Evolutionary conservation across 352 stramenopile genomes (phyloP).

Genomic region (Phytopythium ostracodes): DNA sequence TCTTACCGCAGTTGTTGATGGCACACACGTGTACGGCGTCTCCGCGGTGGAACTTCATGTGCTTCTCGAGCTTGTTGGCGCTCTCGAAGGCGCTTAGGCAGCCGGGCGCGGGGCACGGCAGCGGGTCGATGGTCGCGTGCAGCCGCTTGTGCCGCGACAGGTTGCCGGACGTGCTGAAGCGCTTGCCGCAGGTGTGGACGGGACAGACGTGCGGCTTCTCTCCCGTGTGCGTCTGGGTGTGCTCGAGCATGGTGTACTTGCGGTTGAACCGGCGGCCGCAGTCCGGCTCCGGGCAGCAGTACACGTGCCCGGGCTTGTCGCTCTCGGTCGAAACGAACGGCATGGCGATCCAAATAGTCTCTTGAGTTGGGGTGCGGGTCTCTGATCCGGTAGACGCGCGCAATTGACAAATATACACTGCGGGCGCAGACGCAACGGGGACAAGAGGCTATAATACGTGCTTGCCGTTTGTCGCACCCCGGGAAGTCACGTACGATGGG

Average conservation of each 20-base stretch:
- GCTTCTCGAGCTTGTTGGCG: conserved; percentile 23
- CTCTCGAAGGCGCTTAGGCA: conserved; percentile 18
- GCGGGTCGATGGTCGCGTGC: conserved; percentile 23
- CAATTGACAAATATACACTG: neutral
- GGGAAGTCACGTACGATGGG: neutral
- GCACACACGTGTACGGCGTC: conserved; percentile 28
- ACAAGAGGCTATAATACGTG: too few relatives aligned
- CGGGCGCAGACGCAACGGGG: neutral
- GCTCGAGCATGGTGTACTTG: conserved; percentile 32
- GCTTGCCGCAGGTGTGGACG: conserved; percentile 26
- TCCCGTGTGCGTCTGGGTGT: conserved; percentile 32
- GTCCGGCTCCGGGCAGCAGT: conserved; percentile 13
- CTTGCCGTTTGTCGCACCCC: too few relatives aligned
- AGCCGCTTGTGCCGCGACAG: conserved; percentile 34
- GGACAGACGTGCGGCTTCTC: conserved; percentile 28
- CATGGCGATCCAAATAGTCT: neutral
- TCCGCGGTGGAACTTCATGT: conserved; percentile 33
- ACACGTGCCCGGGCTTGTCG: neutral
- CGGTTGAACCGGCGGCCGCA: conserved; percentile 21
- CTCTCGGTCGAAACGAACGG: neutral
- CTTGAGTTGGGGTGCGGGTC: too few relatives aligned
- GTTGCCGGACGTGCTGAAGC: conserved; percentile 42
- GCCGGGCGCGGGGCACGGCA: conserved; percentile 13
- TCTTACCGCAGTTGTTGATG: conserved; percentile 33
- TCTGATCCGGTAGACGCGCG: neutral